Base-by-base conservation (phyloP, 2,329 filamentous ascomycete genomes). In the Pyrenophora teres region DNA sequence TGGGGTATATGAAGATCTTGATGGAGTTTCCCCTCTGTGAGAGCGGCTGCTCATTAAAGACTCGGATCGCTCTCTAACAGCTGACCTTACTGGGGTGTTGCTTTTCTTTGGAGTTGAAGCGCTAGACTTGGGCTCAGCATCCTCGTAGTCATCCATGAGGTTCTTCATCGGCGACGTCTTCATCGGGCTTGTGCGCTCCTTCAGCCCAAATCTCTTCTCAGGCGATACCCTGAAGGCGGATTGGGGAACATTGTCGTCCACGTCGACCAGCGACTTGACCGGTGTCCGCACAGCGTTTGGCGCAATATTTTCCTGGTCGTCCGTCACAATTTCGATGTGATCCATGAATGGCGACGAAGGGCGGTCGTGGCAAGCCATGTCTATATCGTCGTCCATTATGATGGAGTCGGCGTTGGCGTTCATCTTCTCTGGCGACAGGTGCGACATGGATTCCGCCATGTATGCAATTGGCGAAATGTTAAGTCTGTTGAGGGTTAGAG, bases 331-430 rank as follows among this genome's bases (percentile, higher is more conserved):
- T 15, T 75, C 74, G 43, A 80, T 63, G 46, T 79, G 73, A 36
- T 74, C 68, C n/a, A 78, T 63, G 61, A 80, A 81, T 12, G 79
- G 79, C 32, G 78, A 81, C 48, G 77, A 80, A 5, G 75, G 75
- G 19, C 72, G 73, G 15, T 77, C 71, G 56, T 77, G 69, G 64
- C 69, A 75, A 39, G 67, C 67, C 40, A 71, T 73, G 38, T 73
- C 70, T 25, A 69, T 63, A 25, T 71, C 69, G 47, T 70, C 68
- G 32, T 66, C 64, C 18, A 54, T 58, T 18, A 49, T 48, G 39
- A 63, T 62, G 9, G 55, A 44, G 33, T 61, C 53, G 3, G 63
- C 49, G 35, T 53, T 48, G n/a, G 64, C 53, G 44, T 68, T 70
- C n/a, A 67, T 45, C 48, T 67, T 68, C 47, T 68, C 64, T 6